Base-by-base conservation (phyloP, 805 yeast genomes). In the Ogataea nitratoaversa region DNA sequence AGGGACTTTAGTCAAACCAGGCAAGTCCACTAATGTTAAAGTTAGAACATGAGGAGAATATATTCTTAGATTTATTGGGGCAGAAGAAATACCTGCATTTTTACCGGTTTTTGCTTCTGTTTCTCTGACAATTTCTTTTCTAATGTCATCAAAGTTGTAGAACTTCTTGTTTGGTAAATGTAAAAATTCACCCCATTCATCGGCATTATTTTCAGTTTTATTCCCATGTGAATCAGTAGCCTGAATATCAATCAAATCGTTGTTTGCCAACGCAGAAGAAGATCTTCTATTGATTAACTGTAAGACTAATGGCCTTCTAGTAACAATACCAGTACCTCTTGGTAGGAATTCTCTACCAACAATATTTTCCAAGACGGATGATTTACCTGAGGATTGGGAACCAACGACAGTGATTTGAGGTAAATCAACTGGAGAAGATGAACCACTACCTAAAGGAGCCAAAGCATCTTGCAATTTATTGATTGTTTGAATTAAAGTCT, bases 141-240 rank as follows among this genome's bases (percentile, higher is more conserved):
- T 78, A 52, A 93, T 91, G 48, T 87, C 91, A 59, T 82, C 82
- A 62, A 93, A 93, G 60, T 88, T 85, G 69, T 73, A 84, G 67
- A 86, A 84, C 62, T 85, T 82, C 68, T 87, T 82, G 42, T 86
- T 87, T 30, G 97, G 98, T 38, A 85, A 67, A 62, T 93, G 98
- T 50, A 91, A 73, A 63, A 93, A 93, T 65, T 93, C 99, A 47
- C 99, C 99, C 97, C 98, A 93, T 68, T 91, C 99, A 47, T 76
- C 82, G 30, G 71, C 72, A 56, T 83, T 84, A 63, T 84, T 84
- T 59, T 84, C 93, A 12, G 79, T 68, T 32, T 72, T 68, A 36
- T 70, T 68, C 22, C 78, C 77, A 40, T 67, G 60, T 17, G 66
- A 67, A 46, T 66, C 67, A 36, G 63, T 61, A 20, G 75, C 59